Evolutionary conservation across 495 filamentous ascomycete genomes (phyloP).

Genomic region (Letharia columbiana): DNA sequence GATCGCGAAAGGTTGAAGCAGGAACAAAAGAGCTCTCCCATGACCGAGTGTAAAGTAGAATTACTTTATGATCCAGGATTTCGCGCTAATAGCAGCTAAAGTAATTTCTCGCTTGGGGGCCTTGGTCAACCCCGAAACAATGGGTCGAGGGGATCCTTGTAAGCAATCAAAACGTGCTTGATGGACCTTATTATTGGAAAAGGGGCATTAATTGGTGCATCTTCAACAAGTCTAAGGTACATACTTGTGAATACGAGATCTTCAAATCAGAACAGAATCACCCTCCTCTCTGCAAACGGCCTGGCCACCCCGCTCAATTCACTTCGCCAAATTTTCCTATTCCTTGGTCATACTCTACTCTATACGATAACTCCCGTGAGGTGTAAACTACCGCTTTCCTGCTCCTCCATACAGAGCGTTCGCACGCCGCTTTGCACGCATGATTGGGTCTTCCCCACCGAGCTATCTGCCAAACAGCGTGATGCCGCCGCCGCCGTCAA

Average conservation of each 20-base stretch:
- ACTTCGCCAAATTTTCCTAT: neutral
- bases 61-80: neutral
- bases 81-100: neutral
- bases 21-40: neutral
- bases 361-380: neutral
- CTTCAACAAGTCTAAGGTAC: too few species aligned
- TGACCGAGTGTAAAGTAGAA: neutral
- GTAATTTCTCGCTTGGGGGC: neutral
- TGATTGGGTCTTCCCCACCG: constrained; percentile 9
- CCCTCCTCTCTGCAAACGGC: too few species aligned
- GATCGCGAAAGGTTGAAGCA: neutral
- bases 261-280: too few species aligned
- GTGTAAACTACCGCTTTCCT: constrained; percentile 5
- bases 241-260: too few species aligned
- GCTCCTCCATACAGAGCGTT: constrained; percentile 13
- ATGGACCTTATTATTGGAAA: neutral
- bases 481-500: neutral
- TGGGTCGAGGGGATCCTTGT: constrained; percentile 4
- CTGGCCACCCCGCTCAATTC: neutral
- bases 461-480: neutral
- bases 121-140: constrained; percentile 8
- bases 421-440: neutral
- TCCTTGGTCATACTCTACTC: neutral
- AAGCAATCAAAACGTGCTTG: constrained; percentile 12
- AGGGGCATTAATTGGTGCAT: neutral